These are phyloP conservation scores for Diaporthe amygdali DNA, from an alignment of 2,329 filamentous ascomycete species.

Conservation along the genomic window DNA sequence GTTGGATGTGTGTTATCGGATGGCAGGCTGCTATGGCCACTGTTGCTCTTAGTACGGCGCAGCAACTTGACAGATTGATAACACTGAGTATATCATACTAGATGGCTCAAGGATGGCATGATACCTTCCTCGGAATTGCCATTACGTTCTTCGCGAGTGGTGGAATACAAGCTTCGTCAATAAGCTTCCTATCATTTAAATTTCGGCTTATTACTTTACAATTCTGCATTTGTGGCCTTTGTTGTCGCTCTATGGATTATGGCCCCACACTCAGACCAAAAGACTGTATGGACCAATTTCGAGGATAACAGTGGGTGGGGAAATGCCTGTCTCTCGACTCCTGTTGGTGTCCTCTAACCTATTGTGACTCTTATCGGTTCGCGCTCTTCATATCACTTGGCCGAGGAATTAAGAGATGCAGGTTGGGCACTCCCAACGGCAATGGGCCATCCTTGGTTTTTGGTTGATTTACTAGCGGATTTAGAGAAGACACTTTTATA, in stretches of 20 bases:
- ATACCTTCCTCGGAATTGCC: neutral
- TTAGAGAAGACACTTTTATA: neutral
- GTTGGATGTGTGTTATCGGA: constrained; percentile 1
- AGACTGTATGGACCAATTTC: neutral
- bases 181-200: neutral
- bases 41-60: neutral
- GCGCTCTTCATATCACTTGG: neutral
- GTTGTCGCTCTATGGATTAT: neutral
- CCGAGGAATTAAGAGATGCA: constrained; percentile 5
- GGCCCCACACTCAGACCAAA: neutral
- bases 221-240: neutral
- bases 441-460: neutral
- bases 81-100: neutral
- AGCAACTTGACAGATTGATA: neutral
- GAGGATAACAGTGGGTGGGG: constrained; percentile 1
- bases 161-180: neutral
- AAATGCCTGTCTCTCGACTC: neutral
- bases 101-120: neutral
- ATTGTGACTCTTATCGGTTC: neutral
- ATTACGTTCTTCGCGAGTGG: neutral
- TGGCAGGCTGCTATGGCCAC: constrained; percentile 2
- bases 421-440: neutral
- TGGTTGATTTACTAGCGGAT: constrained; percentile 4
- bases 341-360: neutral
- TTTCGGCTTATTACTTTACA: neutral